A percentile compares a stretch with the other conserved stretches of the same genome.
Evolutionary conservation across 768 basidiomycete species (phyloP).

Genomic region (Gloeophyllum trabeum): DNA sequence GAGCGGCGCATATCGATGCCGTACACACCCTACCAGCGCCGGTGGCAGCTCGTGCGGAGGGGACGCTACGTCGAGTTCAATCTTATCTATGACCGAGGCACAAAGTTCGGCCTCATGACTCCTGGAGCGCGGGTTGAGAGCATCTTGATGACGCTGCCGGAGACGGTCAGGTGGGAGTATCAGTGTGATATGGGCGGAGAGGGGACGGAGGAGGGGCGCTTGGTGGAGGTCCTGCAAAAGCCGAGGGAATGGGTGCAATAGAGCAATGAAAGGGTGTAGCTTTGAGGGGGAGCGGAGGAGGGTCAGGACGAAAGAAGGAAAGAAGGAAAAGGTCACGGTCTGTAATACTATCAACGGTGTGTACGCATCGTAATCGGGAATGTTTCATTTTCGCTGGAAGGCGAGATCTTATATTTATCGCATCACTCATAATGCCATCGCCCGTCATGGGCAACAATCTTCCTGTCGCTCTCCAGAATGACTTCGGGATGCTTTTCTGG

Average conservation of each 20-base stretch:
- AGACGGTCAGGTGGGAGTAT: conserved; percentile 64
- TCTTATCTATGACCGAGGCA: conserved; percentile 58
- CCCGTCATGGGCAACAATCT: too few species aligned
- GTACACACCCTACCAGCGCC: conserved; percentile 53
- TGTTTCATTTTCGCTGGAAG: too few species aligned
- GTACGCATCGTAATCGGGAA: too few species aligned
- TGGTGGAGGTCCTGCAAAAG: conserved; percentile 36
- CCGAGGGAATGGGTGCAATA: conserved; percentile 38
- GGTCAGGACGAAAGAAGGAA: too few species aligned
- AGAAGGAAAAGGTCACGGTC: too few species aligned
- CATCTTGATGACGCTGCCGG: conserved; percentile 54
- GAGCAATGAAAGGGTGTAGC: too few species aligned
- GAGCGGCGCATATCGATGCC: conserved; percentile 40
- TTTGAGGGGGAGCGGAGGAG: too few species aligned
- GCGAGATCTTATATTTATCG: too few species aligned
- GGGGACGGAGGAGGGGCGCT: conserved; percentile 36
- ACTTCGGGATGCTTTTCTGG: too few species aligned
- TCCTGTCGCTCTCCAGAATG: too few species aligned
- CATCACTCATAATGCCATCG: too few species aligned
- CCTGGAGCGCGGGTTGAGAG: conserved; percentile 54
- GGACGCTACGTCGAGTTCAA: conserved; percentile 93
- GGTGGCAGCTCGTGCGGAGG: conserved; percentile 89
- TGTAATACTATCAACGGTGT: too few species aligned
- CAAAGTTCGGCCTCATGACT: conserved; percentile 51
- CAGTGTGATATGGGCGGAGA: conserved; percentile 42